Evolutionary conservation across 2,329 filamentous ascomycete species (phyloP), one percentile per base, ranked within the genome.

Genomic region (Cercospora zeina): DNA sequence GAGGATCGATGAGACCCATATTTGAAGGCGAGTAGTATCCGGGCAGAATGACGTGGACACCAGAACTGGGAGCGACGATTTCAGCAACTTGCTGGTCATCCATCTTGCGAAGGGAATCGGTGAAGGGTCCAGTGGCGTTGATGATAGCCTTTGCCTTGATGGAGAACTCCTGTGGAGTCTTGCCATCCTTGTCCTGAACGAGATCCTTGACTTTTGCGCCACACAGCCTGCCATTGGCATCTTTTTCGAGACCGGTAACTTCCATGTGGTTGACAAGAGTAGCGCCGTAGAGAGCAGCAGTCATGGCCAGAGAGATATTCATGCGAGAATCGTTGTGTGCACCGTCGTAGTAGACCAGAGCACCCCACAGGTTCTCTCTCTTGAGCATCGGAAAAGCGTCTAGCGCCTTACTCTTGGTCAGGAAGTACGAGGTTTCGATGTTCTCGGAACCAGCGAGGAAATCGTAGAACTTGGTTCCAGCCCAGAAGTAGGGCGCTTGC

Each of bases 291-390:
- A 96, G 79, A n/a, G 91, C 90, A 60, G 91, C 90, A 16, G 91
- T 96, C 86, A 93, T 90, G 19, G 90, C 91, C 61, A 96, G 82
- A 8, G 90, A 93, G 30, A 95, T 89, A 73, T 96, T 96, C 91
- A 96, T 96, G 54, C 91, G 86, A 19, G 91, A 95, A 76, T 96
- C 91, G 73, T 96, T 96, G 78, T 96, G 91, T 31, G 90, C 90
- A 69, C 91, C 91, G 78, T 96, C 91, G 74, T 96, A 96, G 81
- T 96, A 96, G 24, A 96, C 91, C 71, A 96, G 79, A 62, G 91
- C 90, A 64, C 91, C 91, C 49, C 92, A 84, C 13, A 96, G 80
- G 67, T 89, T 86, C 45, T 89, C 87, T 73, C 86, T 88, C 78
- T 91, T 93, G 67, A 96, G 77, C 91, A 96, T 95, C 7, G 91